Evolutionary conservation across 2,329 filamentous ascomycete genomes (phyloP), one percentile per base, ranked within the genome.

Genomic region (Graphilbum sp.): DNA sequence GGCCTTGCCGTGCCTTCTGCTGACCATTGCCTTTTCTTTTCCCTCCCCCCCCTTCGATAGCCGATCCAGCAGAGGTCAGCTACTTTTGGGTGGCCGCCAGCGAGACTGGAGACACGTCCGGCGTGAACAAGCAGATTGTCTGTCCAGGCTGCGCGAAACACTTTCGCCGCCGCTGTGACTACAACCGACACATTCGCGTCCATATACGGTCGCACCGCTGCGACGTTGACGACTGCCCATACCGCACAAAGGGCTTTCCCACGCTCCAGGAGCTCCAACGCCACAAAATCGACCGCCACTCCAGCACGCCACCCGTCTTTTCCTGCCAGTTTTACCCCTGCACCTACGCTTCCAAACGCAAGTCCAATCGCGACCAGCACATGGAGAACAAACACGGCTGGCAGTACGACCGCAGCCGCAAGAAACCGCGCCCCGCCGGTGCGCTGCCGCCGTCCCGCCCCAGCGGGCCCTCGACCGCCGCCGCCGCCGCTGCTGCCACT

Each of bases 361-460:
- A 84, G 58, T 81, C 75, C 45, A 87, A 87, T 54, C 83, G 78
- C 67, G 86, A 86, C 57, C 80, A 86, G 52, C 81, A 87, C 55
- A 86, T 86, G 80, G 80, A 86, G 60, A 86, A 86, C 55, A 71
- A 76, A 2, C 81, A 87, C 51, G 68, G 69, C 38, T 85, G 76
- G 71, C 58, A 63, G 16, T 87, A 87, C 48, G 63, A 79, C 43
- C 74, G 79, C 40, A 80, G 76, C 31, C 84, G 38, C 12, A 31
- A 39, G 19, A 35, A 25, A 12, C n/a, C n/a, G n/a, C n/a, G n/a
- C n/a, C n/a, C n/a, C n/a, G n/a, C n/a, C n/a, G n/a, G n/a, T n/a
- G n/a, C n/a, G n/a, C n/a, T n/a, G n/a, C n/a, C n/a, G n/a, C n/a
- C n/a, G n/a, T n/a, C n/a, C n/a, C n/a, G n/a, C 23, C 12, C 23